Conservation (phyloP, 2,329 filamentous ascomycete species). For the Fusarium nodosum region DNA sequence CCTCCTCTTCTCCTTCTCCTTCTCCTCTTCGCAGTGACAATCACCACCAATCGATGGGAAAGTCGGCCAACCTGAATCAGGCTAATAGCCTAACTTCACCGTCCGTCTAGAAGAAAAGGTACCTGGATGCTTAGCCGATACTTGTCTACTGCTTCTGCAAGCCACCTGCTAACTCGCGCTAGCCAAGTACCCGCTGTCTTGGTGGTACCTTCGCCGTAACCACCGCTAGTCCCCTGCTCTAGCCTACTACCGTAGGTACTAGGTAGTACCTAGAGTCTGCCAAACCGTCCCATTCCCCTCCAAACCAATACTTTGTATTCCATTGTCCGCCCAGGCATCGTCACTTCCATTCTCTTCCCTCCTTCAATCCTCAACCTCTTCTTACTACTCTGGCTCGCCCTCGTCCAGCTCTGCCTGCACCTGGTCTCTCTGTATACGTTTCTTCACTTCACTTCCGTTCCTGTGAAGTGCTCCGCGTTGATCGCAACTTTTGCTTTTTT, state of each 20-base stretch:
- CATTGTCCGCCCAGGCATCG: slow-evolving; percentile 31
- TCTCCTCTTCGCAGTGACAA: slow-evolving; percentile 15
- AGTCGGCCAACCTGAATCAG: slow-evolving; percentile 50
- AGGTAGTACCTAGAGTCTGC: slow-evolving; percentile 12
- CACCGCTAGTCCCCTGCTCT: too few relatives aligned
- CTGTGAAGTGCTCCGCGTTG: slow-evolving; percentile 45
- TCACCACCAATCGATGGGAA: slow-evolving; percentile 18
- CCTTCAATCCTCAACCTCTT: slow-evolving; percentile 29
- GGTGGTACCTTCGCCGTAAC: slow-evolving; percentile 17
- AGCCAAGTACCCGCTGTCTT: slow-evolving; percentile 37
- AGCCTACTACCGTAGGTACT: too few relatives aligned
- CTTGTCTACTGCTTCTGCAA: slow-evolving; percentile 16
- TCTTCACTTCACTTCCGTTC: slow-evolving; percentile 31
- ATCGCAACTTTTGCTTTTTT: slow-evolving; percentile 44
- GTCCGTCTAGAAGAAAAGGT: slow-evolving; percentile 38
- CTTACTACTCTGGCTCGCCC: slow-evolving; percentile 25
- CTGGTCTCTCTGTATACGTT: slow-evolving; percentile 16
- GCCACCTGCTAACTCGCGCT: slow-evolving; percentile 11
- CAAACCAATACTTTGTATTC: slow-evolving; percentile 43
- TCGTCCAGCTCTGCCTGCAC: slow-evolving; percentile 7
- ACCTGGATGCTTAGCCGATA: slow-evolving; percentile 35
- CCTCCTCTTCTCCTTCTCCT: neutral
- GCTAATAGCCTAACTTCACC: slow-evolving; percentile 43
- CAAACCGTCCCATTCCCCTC: slow-evolving; percentile 46
- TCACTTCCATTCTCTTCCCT: slow-evolving; percentile 38